A percentile compares a stretch with the other conserved stretches of the same genome.
phyloP scores from a whole-genome alignment of 2,329 filamentous ascomycete species.

The Bipolaris cookei region DNA sequence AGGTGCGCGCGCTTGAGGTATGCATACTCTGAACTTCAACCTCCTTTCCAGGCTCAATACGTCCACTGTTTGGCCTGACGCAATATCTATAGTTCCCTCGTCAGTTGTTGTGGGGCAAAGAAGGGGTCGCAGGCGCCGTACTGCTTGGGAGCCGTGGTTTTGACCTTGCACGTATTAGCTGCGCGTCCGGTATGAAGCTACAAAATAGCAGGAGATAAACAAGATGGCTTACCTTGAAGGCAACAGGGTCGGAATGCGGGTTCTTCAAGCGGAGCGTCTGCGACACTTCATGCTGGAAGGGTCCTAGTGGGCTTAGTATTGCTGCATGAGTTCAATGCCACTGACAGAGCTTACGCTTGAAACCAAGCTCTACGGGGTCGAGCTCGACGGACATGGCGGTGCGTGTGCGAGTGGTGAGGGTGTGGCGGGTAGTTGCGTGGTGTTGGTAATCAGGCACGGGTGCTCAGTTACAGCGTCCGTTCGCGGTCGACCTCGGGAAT shows the following conservation, averaged over 20 bases:
- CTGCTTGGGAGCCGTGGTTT: constrained; percentile 99
- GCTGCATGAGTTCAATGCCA: neutral
- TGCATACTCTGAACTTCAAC: constrained; percentile 88
- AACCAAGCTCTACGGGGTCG: constrained; percentile 87
- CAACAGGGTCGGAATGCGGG: constrained; percentile 63
- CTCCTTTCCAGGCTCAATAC: constrained; percentile 86
- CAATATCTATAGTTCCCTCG: constrained; percentile 74
- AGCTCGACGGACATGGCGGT: constrained; percentile 90
- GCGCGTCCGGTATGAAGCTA: neutral
- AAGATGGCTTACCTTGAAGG: constrained; percentile 65
- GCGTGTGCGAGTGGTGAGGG: constrained; percentile 16
- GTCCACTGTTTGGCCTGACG: constrained; percentile 94
- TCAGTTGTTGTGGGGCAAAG: constrained; percentile 25
- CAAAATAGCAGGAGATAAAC: neutral
- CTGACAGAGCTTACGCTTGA: constrained; percentile 73
- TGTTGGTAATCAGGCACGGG: constrained; percentile 41
- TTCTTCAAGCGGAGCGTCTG: constrained; percentile 67
- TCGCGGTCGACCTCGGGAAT: constrained; percentile 21
- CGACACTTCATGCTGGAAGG: constrained; percentile 69
- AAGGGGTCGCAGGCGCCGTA: constrained; percentile 59
- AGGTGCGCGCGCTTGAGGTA: constrained; percentile 13
- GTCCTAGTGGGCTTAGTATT: constrained; percentile 54
- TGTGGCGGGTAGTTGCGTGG: constrained; percentile 23
- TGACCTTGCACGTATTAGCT: constrained; percentile 69
- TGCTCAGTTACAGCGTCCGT: constrained; percentile 20